Evolutionary conservation across 1,284 basidiomycete species (phyloP).

Genomic region (Ustilago vetiveriae): DNA sequence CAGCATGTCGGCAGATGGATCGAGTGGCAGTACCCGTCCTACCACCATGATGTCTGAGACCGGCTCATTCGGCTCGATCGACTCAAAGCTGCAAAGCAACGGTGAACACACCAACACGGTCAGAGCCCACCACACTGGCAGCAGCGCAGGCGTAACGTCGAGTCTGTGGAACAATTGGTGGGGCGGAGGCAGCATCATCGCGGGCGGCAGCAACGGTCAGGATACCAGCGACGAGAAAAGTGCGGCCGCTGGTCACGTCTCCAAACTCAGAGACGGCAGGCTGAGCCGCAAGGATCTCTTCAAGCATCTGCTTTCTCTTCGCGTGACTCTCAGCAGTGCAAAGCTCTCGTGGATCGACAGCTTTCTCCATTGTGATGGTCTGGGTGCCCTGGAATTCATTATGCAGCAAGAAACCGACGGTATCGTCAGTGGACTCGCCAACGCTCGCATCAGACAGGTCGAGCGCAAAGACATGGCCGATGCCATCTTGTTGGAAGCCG

Average conservation of each 20-base stretch:
- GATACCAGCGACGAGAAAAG: constrained; percentile 16
- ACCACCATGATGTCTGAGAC: constrained; percentile 38
- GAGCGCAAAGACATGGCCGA: constrained; percentile 59
- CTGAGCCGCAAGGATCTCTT: constrained; percentile 66
- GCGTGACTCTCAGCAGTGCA: constrained; percentile 84
- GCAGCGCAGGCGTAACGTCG: constrained; percentile 37
- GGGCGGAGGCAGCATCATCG: constrained; percentile 36
- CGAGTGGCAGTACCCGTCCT: constrained; percentile 31
- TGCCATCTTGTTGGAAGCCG: constrained; percentile 58
- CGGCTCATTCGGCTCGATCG: constrained; percentile 26
- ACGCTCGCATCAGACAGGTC: constrained; percentile 12
- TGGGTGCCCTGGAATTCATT: constrained; percentile 70
- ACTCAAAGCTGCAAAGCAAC: constrained; percentile 8
- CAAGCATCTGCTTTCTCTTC: constrained; percentile 83
- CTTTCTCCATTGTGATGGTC: constrained; percentile 76
- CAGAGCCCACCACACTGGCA: constrained; percentile 42
- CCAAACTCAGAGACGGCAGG: constrained; percentile 34
- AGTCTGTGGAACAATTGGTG: constrained; percentile 59
- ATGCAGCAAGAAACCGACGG: constrained; percentile 49
- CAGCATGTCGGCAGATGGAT: constrained; percentile 25
- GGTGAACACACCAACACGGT: constrained; percentile 25
- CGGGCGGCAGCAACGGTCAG: constrained; percentile 8
- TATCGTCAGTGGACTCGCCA: constrained; percentile 18
- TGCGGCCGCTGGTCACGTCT: constrained; percentile 26
- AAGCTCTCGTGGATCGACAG: constrained; percentile 80